These are phyloP conservation scores for Fusarium palustre DNA, from an alignment of 2,329 filamentous ascomycete genomes.

Conservation along the genomic window DNA sequence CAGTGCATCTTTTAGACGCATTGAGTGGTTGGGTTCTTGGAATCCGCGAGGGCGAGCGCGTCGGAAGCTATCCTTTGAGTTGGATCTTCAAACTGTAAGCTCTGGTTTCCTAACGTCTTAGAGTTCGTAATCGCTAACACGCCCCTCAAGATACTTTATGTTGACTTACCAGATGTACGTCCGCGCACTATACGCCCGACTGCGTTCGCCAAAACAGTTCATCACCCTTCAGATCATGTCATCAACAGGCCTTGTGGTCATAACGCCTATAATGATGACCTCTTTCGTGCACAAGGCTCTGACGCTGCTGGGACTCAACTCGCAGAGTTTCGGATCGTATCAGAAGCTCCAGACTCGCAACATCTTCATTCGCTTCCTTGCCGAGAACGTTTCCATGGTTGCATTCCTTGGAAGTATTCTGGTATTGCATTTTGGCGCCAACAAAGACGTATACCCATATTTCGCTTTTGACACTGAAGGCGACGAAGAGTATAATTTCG, in stretches of 20 bases:
- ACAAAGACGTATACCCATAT: conserved; percentile 76
- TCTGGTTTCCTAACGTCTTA: background rate
- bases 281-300: conserved; percentile 67
- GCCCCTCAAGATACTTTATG: conserved; percentile 67
- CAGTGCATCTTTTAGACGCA: conserved; percentile 72
- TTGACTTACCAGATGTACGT: conserved; percentile 79
- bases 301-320: conserved; percentile 65
- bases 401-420: conserved; percentile 74
- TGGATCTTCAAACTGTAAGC: conserved; percentile 77
- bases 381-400: conserved; percentile 77
- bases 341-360: conserved; percentile 75
- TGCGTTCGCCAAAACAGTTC: conserved; percentile 74
- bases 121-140: conserved; percentile 26
- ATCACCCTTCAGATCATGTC: conserved; percentile 73
- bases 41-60: conserved; percentile 72
- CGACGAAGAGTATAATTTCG: conserved; percentile 68
- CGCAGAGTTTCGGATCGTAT: conserved; percentile 71
- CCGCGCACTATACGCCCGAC: conserved; percentile 74
- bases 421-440: conserved; percentile 74
- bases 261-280: conserved; percentile 74
- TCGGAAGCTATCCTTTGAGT: conserved; percentile 76
- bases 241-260: conserved; percentile 70
- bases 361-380: conserved; percentile 74
- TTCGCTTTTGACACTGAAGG: conserved; percentile 69
- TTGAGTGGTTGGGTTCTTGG: conserved; percentile 75